Evolutionary conservation across 176 grass and related monocot genomes (phyloP).

Genomic region (Zoysia japonica): DNA sequence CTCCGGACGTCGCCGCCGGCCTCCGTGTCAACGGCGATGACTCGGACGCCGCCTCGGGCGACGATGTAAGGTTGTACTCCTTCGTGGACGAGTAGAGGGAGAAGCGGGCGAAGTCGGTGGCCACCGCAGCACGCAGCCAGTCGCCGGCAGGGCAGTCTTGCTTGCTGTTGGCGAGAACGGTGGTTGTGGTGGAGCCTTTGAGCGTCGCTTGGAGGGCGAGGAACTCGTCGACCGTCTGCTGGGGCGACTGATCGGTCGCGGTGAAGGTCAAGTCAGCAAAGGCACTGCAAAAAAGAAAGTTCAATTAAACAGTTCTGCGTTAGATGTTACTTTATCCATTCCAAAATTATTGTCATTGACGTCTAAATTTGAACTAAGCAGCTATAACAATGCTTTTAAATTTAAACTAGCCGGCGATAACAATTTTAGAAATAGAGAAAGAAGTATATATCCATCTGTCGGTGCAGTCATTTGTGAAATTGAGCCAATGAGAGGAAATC

Average conservation of each 20-base stretch:
- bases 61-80: not conserved
- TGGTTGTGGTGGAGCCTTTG: not conserved
- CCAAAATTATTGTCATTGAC: no score
- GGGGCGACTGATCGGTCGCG: constrained; percentile 40
- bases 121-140: constrained; percentile 32
- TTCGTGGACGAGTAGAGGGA: constrained; percentile 5
- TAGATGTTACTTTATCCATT: no score
- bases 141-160: not conserved
- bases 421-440: no score
- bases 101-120: constrained; percentile 27
- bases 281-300: constrained; percentile 10
- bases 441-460: no score
- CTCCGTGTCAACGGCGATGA: not conserved
- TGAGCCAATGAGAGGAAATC: no score
- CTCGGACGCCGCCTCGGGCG: not conserved
- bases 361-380: no score
- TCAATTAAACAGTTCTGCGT: not conserved
- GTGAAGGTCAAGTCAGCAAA: constrained; percentile 33
- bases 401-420: no score
- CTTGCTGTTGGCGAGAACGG: not conserved
- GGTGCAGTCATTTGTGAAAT: no score
- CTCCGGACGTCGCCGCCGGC: not conserved
- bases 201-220: constrained; percentile 41
- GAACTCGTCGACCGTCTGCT: constrained; percentile 54
- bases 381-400: no score